Base-by-base conservation (phyloP, 371 early-diverging fungal genomes). In the Furculomyces boomerangus region DNA sequence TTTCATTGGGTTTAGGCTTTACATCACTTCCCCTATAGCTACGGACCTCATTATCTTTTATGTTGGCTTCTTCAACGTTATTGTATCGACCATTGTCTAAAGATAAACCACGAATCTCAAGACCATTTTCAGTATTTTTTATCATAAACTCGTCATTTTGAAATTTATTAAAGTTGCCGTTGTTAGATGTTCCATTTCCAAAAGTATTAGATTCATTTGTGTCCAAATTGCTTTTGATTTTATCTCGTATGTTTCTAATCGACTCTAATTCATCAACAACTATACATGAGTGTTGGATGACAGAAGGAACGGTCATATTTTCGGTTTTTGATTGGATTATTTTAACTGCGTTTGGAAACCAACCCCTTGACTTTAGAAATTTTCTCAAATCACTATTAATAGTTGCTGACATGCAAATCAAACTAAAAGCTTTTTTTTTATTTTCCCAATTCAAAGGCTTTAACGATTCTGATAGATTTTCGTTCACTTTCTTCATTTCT, bases 381-480 rank as follows among this genome's bases (percentile, higher is more conserved):
- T 32, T 28, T 18, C 62, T 48, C 47, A 54, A 28, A 10, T 30
- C 32, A n/a, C 50, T 51, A n/a, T 55, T 65, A 16, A 54, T 58
- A 37, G 67, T 66, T 16, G 67, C 67, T 13, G 67, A 65, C 0
- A 55, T 27, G 24, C 50, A 57, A 5, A 59, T 39, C 20, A 66
- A 32, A 37, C 22, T 20, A 16, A 49, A 5, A 3, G 5, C 26
- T 3, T 31, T 13, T 5, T 16, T 31, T 31, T 49, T 49, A 26
- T 25, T 20, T 24, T 13, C 13, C 22, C 22, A n/a, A 3, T 63
- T 57, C 26, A 63, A 22, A 25, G 57, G 57, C 27, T 27, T 44
- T 20, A 41, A 50, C 16, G 50, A 25, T 29, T 22, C 28, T 24
- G 16, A 26, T 5, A 26, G 22, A 16, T 2, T 3, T 24, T 28